Evolutionary conservation across 352 stramenopile species (phyloP).

Genomic region (Globisporangium sylvaticum): DNA sequence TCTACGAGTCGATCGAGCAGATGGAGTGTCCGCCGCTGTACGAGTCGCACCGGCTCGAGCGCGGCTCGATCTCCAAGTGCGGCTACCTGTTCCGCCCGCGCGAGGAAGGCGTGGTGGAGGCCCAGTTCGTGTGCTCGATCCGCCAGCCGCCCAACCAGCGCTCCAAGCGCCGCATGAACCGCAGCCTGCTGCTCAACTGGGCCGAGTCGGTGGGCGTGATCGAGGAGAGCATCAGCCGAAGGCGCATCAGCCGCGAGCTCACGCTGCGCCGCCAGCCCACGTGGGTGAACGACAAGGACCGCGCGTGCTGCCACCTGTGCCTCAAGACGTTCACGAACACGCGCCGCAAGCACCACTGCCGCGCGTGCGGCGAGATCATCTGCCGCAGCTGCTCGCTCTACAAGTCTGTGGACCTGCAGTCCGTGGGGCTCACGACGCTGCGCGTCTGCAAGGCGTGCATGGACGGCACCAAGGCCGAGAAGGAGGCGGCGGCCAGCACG

Average conservation of each 20-base stretch:
- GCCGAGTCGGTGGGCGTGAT: conserved; percentile 59
- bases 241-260: conserved; percentile 71
- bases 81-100: conserved; percentile 70
- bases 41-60: conserved; percentile 70
- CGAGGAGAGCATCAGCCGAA: conserved; percentile 62
- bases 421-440: conserved; percentile 68
- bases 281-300: conserved; percentile 82
- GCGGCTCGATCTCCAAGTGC: conserved; percentile 73
- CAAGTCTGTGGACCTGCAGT: conserved; percentile 72
- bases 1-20: conserved; percentile 83
- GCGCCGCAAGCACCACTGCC: conserved; percentile 75
- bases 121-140: conserved; percentile 77
- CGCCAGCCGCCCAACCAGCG: conserved; percentile 65
- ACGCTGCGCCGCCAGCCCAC: conserved; percentile 64
- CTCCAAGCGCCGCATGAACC: conserved; percentile 55
- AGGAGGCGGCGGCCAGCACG: conserved; percentile 17
- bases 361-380: conserved; percentile 83
- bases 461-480: conserved; percentile 42
- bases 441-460: conserved; percentile 79
- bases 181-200: conserved; percentile 64
- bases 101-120: conserved; percentile 62
- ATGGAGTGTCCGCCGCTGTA: conserved; percentile 63
- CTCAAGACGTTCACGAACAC: conserved; percentile 83
- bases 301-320: conserved; percentile 77
- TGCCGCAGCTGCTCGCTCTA: conserved; percentile 76